Percentiles rank a stretch among this genome's conserved stretches.
phyloP scores from a whole-genome alignment of 257 asterid species.

The Lycium ferocissimum region DNA sequence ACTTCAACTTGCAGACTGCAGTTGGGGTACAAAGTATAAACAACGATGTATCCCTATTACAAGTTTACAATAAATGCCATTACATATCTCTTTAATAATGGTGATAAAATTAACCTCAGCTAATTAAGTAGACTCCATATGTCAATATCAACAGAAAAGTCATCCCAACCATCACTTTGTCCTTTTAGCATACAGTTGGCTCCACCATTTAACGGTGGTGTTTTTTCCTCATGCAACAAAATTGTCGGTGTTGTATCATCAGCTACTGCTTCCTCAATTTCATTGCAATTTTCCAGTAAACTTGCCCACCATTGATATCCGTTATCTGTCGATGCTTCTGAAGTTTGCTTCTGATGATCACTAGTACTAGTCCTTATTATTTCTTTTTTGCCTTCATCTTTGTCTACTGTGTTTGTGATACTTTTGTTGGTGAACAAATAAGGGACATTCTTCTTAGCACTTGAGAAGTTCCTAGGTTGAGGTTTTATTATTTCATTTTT shows the following conservation, averaged over 20 bases:
- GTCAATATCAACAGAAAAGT: constrained; percentile 6
- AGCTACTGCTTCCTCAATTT: neutral
- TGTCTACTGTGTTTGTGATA: neutral
- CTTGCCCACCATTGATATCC: constrained; percentile 11
- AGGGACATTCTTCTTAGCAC: neutral
- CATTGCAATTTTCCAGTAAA: constrained; percentile 6
- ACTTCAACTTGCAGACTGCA: neutral
- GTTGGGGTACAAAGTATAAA: too few relatives aligned
- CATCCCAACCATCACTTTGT: constrained; percentile 8
- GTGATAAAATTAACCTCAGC: too few relatives aligned
- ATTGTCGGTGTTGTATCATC: neutral
- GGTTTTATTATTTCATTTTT: constrained; percentile 16
- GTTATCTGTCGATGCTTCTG: neutral
- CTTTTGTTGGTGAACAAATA: neutral
- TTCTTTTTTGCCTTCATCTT: neutral
- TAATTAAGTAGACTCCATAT: neutral
- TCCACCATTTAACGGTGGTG: constrained; percentile 5
- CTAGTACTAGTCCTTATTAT: neutral
- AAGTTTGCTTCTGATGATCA: neutral
- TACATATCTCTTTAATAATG: too few relatives aligned
- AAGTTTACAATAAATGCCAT: too few relatives aligned
- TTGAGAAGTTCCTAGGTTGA: constrained; percentile 16
- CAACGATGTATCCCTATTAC: too few relatives aligned
- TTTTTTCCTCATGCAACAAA: neutral
- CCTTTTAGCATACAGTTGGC: neutral